Conservation (phyloP, 306 rosid genomes). For the Ormosia emarginata region DNA sequence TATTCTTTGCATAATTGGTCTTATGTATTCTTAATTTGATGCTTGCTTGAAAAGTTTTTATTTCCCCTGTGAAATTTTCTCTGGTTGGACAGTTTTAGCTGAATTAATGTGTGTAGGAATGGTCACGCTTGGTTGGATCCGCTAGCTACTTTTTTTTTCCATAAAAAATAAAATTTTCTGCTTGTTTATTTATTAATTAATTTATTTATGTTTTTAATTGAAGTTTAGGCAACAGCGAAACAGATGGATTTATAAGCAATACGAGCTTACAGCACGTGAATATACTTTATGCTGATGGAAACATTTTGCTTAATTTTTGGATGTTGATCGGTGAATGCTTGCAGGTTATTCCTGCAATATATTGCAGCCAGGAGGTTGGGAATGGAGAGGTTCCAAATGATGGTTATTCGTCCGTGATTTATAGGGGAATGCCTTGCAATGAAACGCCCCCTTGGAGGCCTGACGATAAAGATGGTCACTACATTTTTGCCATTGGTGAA, state of each 20-base stretch:
- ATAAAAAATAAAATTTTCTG: too few species aligned
- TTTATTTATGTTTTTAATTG: too few species aligned
- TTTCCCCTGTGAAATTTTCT: neutral
- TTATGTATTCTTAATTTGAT: neutral
- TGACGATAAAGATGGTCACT: slow-evolving; percentile 81
- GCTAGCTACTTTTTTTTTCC: neutral
- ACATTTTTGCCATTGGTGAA: slow-evolving; percentile 60
- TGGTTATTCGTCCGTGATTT: slow-evolving; percentile 47
- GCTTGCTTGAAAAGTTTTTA: neutral
- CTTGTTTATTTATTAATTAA: too few species aligned
- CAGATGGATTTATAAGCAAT: neutral
- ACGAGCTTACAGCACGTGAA: neutral
- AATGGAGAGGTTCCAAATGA: slow-evolving; percentile 47
- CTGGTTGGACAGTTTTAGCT: neutral
- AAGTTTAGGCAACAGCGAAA: neutral
- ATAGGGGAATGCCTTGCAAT: slow-evolving; percentile 54
- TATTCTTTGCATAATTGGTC: neutral
- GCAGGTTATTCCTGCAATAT: slow-evolving; percentile 58
- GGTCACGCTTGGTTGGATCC: neutral
- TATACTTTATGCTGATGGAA: neutral
- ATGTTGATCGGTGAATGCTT: slow-evolving; percentile 5
- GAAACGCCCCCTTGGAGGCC: slow-evolving; percentile 83
- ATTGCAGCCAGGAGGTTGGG: slow-evolving; percentile 61
- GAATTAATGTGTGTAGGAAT: neutral
- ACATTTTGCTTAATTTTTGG: neutral